Base-by-base conservation (phyloP, 2,329 filamentous ascomycete genomes). In the Colletotrichum spinosum region DNA sequence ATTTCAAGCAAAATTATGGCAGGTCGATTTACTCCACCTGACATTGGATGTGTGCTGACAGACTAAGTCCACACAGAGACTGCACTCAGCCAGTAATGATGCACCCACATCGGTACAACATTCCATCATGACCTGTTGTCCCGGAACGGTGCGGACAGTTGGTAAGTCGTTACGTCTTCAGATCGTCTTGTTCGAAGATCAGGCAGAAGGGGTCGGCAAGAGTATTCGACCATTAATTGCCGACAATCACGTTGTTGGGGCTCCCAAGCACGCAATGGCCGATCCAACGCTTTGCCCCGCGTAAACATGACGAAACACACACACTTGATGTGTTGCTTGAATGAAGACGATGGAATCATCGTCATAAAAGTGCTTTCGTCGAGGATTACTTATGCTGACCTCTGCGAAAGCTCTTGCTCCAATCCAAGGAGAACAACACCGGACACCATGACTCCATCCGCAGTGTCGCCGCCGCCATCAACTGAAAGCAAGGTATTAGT, bases 231-330 rank as follows among this genome's bases (percentile, higher is more conserved):
- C 9, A 51, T 51, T 17, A n/a, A 51, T 54, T 35, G 38, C 17
- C 52, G 39, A 37, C 33, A 42, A 54, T 38, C 52, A 54, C 52
- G 52, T 54, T 45, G 15, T 54, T 44, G 39, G 52, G 25, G 52
- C 44, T 54, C 39, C 39, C 38, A 44, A 54, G 52, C 52, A 54
- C 52, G 52, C 52, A 25, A 54, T 45, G 39, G 52, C 38, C n/a
- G n/a, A 54, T 44, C 25, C 13, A 13, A 4, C 35, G 8, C 2
- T n/a, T 25, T n/a, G 37, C 52, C 52, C 52, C 52, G 52, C 52
- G 17, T 38, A 25, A 45, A n/a, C 13, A 37, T n/a, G 17, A 41
- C 8, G 9, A 15, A 10, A 17, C n/a, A 35, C 13, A n/a, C 7
- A 17, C 44, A 8, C 8, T 15, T 0, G 39, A 44, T 25, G 9